Base-by-base conservation (phyloP, 768 basidiomycete species). In the Suillus hirtellus region DNA sequence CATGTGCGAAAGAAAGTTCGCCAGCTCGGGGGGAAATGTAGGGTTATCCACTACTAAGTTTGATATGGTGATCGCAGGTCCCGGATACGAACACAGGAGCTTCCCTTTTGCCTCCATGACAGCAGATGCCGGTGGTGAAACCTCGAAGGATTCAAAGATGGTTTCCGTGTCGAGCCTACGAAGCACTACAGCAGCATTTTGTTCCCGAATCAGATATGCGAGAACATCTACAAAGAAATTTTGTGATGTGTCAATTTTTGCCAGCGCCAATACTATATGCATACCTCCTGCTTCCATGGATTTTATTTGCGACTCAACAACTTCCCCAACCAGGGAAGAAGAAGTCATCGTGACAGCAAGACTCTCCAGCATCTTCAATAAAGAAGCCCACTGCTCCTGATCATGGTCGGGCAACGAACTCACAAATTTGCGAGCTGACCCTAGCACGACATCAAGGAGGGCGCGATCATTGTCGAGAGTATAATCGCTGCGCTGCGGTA, bases 111-210 rank as follows among this genome's bases (percentile, higher is more conserved):
- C 63, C 9, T 63, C 67, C 67, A 80, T 80, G 44, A 84, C 74
- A 0, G 62, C 63, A 10, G 55, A 62, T 2, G 74, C 69, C 12
- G 64, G 63, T 0, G 81, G 77, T 6, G 80, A 80, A 4, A 77
- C 76, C 63, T 85, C 81, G 58, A 86, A 85, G 12, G 70, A 70
- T 64, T 85, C 85, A 59, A 78, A 77, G 19, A 74, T 65, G 3
- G 76, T 75, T 3, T 67, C 44, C 12, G 66, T 58, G 15, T 64
- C 27, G 10, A 63, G 38, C 58, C 69, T 70, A 52, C 76, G 73
- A 14, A 81, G 63, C 12, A 85, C 69, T 1, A 86, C 60, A n/a
- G 72, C 81, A 0, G 84, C 82, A 52, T 85, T 85, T 62, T 85
- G 84, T 1, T 76, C 74, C 9, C 73, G 71, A 31, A 85, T 73